Conservation (phyloP, 164 flowering plant species). For the Sextonia rubra region DNA sequence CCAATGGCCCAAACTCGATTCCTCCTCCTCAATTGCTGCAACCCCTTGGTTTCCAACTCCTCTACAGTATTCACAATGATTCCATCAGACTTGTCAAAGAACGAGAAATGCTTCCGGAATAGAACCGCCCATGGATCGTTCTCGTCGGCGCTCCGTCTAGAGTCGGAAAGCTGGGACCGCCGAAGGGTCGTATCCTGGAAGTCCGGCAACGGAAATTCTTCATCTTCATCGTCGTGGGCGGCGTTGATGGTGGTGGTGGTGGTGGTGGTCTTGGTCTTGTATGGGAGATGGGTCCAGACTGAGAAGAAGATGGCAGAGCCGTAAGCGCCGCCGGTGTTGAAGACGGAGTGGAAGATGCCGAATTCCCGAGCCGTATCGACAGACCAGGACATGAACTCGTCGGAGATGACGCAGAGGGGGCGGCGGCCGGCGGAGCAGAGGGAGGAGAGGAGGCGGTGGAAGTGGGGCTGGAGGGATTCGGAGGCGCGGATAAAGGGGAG, state of each 20-base stretch:
- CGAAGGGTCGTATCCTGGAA: background rate
- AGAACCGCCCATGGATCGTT: background rate
- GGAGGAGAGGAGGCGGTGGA: constrained; percentile 5
- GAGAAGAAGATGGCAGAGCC: constrained; percentile 2
- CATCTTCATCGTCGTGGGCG: background rate
- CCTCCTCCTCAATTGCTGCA: constrained; percentile 27
- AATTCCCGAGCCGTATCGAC: background rate
- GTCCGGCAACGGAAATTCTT: background rate
- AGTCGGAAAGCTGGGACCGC: background rate
- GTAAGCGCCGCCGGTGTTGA: background rate
- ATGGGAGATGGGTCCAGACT: background rate
- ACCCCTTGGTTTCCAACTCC: constrained; percentile 40
- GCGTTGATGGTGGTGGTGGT: too few relatives aligned
- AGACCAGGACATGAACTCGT: constrained; percentile 1
- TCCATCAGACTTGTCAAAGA: constrained; percentile 21
- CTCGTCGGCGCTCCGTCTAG: background rate
- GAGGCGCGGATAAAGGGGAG: constrained; percentile 6
- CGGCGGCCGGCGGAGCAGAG: background rate
- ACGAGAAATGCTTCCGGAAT: background rate
- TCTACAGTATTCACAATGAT: constrained; percentile 40
- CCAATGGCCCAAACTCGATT: constrained; percentile 37
- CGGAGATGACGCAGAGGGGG: constrained; percentile 7
- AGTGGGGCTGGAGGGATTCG: constrained; percentile 7
- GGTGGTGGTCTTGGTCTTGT: background rate
- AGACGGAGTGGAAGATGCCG: background rate